phyloP scores from a whole-genome alignment of 768 basidiomycete species.

The Lyophyllum shimeji region DNA sequence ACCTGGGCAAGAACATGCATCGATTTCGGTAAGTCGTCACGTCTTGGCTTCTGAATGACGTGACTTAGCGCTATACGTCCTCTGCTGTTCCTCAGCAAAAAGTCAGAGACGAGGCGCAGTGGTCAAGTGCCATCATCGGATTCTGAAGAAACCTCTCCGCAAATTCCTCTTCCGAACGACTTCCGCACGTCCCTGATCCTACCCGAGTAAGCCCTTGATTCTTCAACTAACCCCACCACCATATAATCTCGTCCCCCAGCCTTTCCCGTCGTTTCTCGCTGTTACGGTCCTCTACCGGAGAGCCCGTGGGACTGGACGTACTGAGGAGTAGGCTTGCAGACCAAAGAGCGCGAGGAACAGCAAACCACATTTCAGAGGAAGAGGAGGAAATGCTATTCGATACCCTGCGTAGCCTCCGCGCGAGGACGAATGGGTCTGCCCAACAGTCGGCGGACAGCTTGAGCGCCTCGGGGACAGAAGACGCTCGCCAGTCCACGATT shows the following conservation, averaged over 20 bases:
- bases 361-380: constrained; percentile 72
- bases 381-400: constrained; percentile 86
- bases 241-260: constrained; percentile 39
- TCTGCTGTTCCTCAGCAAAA: constrained; percentile 54
- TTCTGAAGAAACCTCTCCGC: constrained; percentile 42
- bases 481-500: constrained; percentile 30
- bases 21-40: constrained; percentile 71
- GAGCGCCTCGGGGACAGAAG: constrained; percentile 24
- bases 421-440: constrained; percentile 27
- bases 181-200: constrained; percentile 87
- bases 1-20: constrained; percentile 52
- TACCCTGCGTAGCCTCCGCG: constrained; percentile 54
- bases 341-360: constrained; percentile 69
- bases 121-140: constrained; percentile 34
- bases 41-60: constrained; percentile 22
- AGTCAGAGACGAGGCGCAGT: constrained; percentile 65
- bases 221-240: constrained; percentile 11
- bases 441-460: constrained; percentile 37
- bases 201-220: constrained; percentile 63
- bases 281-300: constrained; percentile 66
- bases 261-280: constrained; percentile 82
- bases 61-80: constrained; percentile 23
- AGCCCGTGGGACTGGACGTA: constrained; percentile 63
- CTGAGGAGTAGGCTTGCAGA: constrained; percentile 69
- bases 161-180: constrained; percentile 67